Conservation (phyloP, 768 basidiomycete species). For the Phallus indusiatus region DNA sequence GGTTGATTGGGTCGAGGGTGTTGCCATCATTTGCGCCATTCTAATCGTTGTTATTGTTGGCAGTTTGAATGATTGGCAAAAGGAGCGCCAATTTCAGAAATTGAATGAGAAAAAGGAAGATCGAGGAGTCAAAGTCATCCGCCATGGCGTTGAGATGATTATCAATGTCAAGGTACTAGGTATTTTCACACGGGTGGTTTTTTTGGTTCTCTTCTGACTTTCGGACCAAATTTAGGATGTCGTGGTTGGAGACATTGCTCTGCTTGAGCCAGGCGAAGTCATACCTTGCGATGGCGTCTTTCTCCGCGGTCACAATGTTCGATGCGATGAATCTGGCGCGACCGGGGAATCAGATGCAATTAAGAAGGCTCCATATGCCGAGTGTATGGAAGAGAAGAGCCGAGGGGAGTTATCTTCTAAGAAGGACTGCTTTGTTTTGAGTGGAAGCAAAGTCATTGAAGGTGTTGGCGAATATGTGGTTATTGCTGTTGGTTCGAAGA, state of each 20-base stretch:
- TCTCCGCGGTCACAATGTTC: slow-evolving; percentile 84
- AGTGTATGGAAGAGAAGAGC: slow-evolving; percentile 40
- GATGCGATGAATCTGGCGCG: slow-evolving; percentile 92
- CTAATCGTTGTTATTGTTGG: slow-evolving; percentile 68
- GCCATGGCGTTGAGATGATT: slow-evolving; percentile 57
- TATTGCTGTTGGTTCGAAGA: slow-evolving; percentile 84
- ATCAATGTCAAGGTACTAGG: slow-evolving; percentile 70
- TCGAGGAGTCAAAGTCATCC: slow-evolving; percentile 77
- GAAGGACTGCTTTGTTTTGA: slow-evolving; percentile 85
- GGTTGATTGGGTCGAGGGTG: slow-evolving; percentile 94
- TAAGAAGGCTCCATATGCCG: slow-evolving; percentile 72
- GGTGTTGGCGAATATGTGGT: slow-evolving; percentile 91
- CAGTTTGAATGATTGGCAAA: slow-evolving; percentile 96
- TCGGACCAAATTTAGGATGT: slow-evolving; percentile 50
- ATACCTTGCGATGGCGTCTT: slow-evolving; percentile 95
- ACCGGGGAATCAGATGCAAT: slow-evolving; percentile 97
- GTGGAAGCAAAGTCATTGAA: slow-evolving; percentile 88
- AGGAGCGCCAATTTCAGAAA: slow-evolving; percentile 88
- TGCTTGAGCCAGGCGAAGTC: slow-evolving; percentile 92
- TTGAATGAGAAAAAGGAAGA: slow-evolving; percentile 96
- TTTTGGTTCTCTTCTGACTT: slow-evolving; percentile 15
- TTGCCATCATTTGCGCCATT: slow-evolving; percentile 39
- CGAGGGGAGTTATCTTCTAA: slow-evolving; percentile 36
- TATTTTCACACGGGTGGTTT: slow-evolving; percentile 1
- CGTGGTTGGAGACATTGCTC: slow-evolving; percentile 87